A percentile compares a stretch with the other conserved stretches of the same genome.
These are phyloP conservation scores for Penicillium sp. DNA, from an alignment of 2,329 filamentous ascomycete genomes.

Conservation along the genomic window DNA sequence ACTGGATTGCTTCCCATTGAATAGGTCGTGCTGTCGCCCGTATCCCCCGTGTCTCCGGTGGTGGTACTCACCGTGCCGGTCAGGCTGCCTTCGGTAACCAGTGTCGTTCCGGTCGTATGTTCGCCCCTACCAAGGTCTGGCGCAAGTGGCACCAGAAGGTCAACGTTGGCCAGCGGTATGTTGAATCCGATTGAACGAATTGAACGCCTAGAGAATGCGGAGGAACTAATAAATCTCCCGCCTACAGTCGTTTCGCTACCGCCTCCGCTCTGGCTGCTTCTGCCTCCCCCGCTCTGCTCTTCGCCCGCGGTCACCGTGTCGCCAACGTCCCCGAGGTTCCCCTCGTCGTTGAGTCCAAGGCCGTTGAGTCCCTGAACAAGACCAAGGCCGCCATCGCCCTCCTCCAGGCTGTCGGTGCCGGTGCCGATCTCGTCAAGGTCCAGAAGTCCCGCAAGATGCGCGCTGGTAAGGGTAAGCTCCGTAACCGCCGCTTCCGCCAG, in stretches of 20 bases:
- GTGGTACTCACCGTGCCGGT: conserved; percentile 99
- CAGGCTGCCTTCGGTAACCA: conserved; percentile 99
- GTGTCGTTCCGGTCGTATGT: conserved; percentile 99
- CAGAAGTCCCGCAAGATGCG: conserved; percentile 95
- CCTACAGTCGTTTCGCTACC: conserved; percentile 83
- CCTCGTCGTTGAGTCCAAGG: conserved; percentile 88
- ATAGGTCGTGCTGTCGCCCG: conserved; percentile 96
- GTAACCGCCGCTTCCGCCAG: conserved; percentile 94
- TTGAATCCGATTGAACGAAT: not conserved
- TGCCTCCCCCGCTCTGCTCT: conserved; percentile 87
- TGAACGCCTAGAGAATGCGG: not conserved
- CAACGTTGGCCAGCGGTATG: conserved; percentile 96
- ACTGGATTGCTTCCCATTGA: conserved; percentile 14
- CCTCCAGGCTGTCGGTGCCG: conserved; percentile 87
- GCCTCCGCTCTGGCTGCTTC: conserved; percentile 96
- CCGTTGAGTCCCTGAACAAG: conserved; percentile 84
- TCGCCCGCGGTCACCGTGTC: conserved; percentile 97
- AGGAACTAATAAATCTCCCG: conserved; percentile 12
- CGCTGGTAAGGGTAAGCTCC: conserved; percentile 97
- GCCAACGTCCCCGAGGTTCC: conserved; percentile 91
- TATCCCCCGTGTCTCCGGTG: conserved; percentile 99
- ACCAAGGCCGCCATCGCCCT: conserved; percentile 84
- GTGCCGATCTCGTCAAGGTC: conserved; percentile 90
- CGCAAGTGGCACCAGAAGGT: conserved; percentile 99
- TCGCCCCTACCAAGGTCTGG: conserved; percentile 99